Evolutionary conservation across 1,284 basidiomycete genomes (phyloP).

Genomic region (Garcileccinum viscosum): DNA sequence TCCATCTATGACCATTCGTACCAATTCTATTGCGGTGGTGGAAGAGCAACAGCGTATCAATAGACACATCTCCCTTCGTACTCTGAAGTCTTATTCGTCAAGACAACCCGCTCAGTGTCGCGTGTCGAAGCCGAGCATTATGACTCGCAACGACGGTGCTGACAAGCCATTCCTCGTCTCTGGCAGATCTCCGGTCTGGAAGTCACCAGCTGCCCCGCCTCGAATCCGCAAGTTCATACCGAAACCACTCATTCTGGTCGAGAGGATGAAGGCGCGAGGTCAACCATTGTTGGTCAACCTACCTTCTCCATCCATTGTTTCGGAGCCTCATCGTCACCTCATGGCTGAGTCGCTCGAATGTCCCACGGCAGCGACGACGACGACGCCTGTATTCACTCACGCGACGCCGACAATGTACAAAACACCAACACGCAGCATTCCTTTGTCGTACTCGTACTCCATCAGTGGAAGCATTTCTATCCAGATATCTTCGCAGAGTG

Average conservation of each 20-base stretch:
- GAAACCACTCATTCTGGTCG: constrained; percentile 30
- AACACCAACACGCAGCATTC: neutral
- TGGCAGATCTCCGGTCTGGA: constrained; percentile 14
- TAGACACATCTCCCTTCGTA: neutral
- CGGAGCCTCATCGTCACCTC: neutral
- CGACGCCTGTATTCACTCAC: neutral
- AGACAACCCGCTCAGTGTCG: neutral
- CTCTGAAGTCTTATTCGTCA: neutral
- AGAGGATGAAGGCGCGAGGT: constrained; percentile 30
- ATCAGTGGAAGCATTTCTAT: constrained; percentile 16
- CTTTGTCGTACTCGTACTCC: constrained; percentile 4
- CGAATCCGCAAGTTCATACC: constrained; percentile 29
- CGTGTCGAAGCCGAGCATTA: constrained; percentile 9
- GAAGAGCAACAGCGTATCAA: constrained; percentile 1
- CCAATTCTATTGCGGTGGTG: neutral
- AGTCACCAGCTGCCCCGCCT: neutral
- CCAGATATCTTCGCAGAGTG: constrained; percentile 5
- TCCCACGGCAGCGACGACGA: neutral
- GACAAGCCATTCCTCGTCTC: neutral
- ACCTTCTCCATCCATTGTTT: neutral
- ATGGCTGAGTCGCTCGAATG: neutral
- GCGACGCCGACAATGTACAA: constrained; percentile 16
- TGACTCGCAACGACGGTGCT: constrained; percentile 6
- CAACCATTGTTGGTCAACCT: constrained; percentile 9
- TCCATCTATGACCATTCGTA: neutral